A percentile compares a stretch with the other conserved stretches of the same genome.
phyloP scores from a whole-genome alignment of 495 filamentous ascomycete genomes.

The Sabuloglossum arenarium region DNA sequence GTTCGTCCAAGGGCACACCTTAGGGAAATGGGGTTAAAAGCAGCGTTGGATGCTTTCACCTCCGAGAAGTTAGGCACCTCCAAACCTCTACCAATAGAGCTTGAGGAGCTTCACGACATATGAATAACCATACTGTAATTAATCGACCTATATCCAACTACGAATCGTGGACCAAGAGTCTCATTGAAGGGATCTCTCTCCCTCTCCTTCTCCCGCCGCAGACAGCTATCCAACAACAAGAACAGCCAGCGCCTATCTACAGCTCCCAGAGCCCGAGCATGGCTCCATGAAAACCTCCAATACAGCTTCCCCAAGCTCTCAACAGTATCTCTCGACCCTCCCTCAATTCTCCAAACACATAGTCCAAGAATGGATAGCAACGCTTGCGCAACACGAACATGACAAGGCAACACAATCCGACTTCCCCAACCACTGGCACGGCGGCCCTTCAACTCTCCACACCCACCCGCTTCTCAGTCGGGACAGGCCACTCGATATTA shows the following conservation, averaged over 20 bases:
- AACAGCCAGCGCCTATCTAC: neutral
- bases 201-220: neutral
- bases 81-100: neutral
- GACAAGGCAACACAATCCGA: no score
- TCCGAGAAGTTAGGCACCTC: no score
- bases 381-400: no score
- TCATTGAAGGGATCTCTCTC: no score
- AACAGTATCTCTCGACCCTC: no score
- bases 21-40: neutral
- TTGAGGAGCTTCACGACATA: neutral
- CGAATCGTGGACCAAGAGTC: neutral
- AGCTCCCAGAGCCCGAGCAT: no score
- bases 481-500: slow-evolving; percentile 35
- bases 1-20: no score
- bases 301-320: no score
- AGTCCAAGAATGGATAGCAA: no score
- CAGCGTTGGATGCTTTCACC: neutral
- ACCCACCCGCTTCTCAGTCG: slow-evolving; percentile 28
- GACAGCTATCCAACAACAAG: neutral
- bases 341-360: no score
- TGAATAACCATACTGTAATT: neutral
- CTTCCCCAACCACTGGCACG: neutral
- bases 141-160: neutral
- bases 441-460: slow-evolving; percentile 13
- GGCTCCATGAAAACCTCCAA: no score